Evolutionary conservation across 148 eudicot species (phyloP), one percentile per base, ranked within the genome.

Genomic region (Camellia sinensis): DNA sequence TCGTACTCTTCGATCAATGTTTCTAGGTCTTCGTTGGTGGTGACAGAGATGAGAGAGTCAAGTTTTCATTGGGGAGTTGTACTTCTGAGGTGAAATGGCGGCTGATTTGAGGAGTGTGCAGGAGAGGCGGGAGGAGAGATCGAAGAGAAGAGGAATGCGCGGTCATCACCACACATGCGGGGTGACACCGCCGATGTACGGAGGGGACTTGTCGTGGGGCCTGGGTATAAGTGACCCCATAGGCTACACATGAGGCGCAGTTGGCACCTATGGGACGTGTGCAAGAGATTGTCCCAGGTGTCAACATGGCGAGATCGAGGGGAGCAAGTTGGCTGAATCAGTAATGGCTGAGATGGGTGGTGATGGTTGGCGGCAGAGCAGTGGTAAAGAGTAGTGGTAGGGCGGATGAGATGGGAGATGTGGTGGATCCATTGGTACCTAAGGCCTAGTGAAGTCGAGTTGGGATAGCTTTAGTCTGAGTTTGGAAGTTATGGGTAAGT

Each of bases 181-280:
- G 10, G 97, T 94, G 45, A 90, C 98, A 2, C 98, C 98, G 10
- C 98, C 94, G 2, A 94, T 83, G 81, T 94, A 94, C 92, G 83
- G n/a, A 94, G n/a, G 89, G 57, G 88, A 74, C 78, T 88, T 92
- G 85, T 94, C 92, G 74, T 92, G 92, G 1, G 97, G 98, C 0
- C 94, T 90, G 57, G 98, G 98, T 79, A 91, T 83, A 7, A 93
- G 87, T 90, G 95, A 17, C 97, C 2, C 97, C 95, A 80, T 89
- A 93, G n/a, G 82, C 94, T 90, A 87, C 98, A 93, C 96, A 93
- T 92, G 10, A 93, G 73, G 11, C 98, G 91, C 19, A 93, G 84
- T 93, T 92, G 43, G 92, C 85, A 29, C 91, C 90, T n/a, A n/a
- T 0, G 92, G 93, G 81, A 90, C 84, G 0, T 67, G 84, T 3